Base-by-base conservation (phyloP, 1,284 basidiomycete species). In the Cutaneotrichosporon arboriforme region DNA sequence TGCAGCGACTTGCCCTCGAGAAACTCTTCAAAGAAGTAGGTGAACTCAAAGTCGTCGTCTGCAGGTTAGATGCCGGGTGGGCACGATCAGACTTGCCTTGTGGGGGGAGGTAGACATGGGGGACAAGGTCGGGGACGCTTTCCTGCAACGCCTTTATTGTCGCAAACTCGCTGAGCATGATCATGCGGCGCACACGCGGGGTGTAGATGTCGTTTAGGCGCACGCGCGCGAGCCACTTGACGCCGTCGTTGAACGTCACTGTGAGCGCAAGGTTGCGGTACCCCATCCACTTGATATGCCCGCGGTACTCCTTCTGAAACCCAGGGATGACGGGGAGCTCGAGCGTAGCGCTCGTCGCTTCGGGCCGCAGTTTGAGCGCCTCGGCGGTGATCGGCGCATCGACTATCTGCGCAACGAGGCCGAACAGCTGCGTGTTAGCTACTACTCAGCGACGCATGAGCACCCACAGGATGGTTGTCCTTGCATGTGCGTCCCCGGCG, bases 101-200 rank as follows among this genome's bases (percentile, higher is more conserved):
- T 17, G 45, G 45, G 7, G 35, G 35, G 10, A 37, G 36, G 17
- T 35, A 46, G 36, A 38, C 45, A 3, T 20, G 45, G 2, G 45
- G 45, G 12, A 38, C 35, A 14, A 46, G 45, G 21, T 23, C 22
- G 14, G 20, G 35, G 13, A 37, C 35, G 13, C 18, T 17, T 18
- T 46, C 45, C 4, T 37, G 45, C 18, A 49, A 18, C 8, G 18
- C 31, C 31, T n/a, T 26, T 13, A 42, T 18, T 4, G 38, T 49
- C 20, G 47, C 47, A 18, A 34, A 41, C 40, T 49, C 47, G 47
- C 47, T 49, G 14, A 49, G 33, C 38, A 49, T 41, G 40, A 41
- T 34, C 5, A 13, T 33, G 15, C 47, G 39, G 2, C 47, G 47
- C 12, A 41, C 39, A 10, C n/a, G 20, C 1, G 39, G 18, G 2